Evolutionary conservation across 306 rosid genomes (phyloP), one percentile per base, ranked within the genome.

Genomic region (Castanea mollissima): DNA sequence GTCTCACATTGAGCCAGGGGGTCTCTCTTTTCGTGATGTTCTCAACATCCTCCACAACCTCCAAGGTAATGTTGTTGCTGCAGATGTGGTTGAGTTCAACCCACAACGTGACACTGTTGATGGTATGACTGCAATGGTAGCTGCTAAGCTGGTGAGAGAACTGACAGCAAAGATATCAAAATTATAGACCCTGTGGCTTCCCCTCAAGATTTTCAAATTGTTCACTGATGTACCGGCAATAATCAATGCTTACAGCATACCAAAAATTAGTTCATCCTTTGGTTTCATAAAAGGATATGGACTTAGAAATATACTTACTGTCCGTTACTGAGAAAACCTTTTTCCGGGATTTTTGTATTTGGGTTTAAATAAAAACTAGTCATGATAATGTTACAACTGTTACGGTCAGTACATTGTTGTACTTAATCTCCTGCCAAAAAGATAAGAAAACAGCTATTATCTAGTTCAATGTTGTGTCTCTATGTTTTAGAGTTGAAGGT

Each of bases 71-170:
- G 84, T 93, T 21, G 96, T 95, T 71, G 98, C 87, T 1, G 99
- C 89, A 9, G 99, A 95, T 18, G 97, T 95, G 14, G 99, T 91
- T 1, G 99, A 95, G 63, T 87, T 93, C 73, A 95, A 95, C 81
- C 99, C 99, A 1, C 99, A 93, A 73, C 97, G 99, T 0, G 99
- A 95, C 57, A 95, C 97, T 1, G 97, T 91, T 5, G 98, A 90
- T 35, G 99, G 98, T 78, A 93, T 95, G 99, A 95, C 99, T 31
- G 99, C 97, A 55, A 95, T 95, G 99, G 99, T 95, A 74, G 98
- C 97, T 65, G 99, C 99, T 6, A 95, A 95, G 88, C 78, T 95
- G 78, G 99, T 93, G 57, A 90, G 97, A 87, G 99, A 95, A 80
- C 55, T 93, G 80, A 52, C 96, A 31, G 99, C 98, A 0, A 93